Conservation (phyloP, 2,329 filamentous ascomycete species). For the Penicillium sp. region DNA sequence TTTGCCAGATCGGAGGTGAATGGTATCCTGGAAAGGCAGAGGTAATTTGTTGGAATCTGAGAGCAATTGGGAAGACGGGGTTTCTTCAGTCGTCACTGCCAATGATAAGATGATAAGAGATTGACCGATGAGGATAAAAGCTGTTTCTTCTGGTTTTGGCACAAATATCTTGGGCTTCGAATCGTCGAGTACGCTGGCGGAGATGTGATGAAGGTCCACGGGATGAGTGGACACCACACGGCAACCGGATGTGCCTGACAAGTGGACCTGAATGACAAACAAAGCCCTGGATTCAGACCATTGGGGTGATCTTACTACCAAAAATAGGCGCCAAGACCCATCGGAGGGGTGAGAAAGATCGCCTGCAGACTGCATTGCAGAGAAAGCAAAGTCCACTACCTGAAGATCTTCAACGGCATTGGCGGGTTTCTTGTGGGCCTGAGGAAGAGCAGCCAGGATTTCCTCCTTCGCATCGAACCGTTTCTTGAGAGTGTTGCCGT, state of each 20-base stretch:
- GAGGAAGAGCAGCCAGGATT: slow-evolving; percentile 63
- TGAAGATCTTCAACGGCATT: slow-evolving; percentile 62
- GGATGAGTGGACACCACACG: slow-evolving; percentile 68
- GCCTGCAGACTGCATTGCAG: slow-evolving; percentile 19
- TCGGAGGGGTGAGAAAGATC: slow-evolving; percentile 49
- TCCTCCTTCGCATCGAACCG: slow-evolving; percentile 70
- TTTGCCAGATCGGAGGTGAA: slow-evolving; percentile 68
- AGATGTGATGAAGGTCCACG: slow-evolving; percentile 64
- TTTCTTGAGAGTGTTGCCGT: slow-evolving; percentile 72
- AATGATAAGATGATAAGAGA: slow-evolving; percentile 78
- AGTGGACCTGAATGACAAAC: slow-evolving; percentile 69
- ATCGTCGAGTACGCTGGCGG: slow-evolving; percentile 38
- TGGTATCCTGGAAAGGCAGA: slow-evolving; percentile 77
- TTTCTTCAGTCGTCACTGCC: slow-evolving; percentile 61
- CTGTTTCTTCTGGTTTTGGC: slow-evolving; percentile 75
- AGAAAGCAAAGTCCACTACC: slow-evolving; percentile 77
- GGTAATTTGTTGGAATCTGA: slow-evolving; percentile 64
- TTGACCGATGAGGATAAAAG: slow-evolving; percentile 77
- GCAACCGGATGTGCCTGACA: slow-evolving; percentile 53
- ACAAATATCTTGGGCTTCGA: slow-evolving; percentile 70
- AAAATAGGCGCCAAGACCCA: slow-evolving; percentile 56
- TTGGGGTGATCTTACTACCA: slow-evolving; percentile 61
- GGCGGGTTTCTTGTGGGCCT: slow-evolving; percentile 54
- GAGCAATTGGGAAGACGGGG: slow-evolving; percentile 74
- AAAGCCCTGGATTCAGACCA: slow-evolving; percentile 61